Evolutionary conservation across 176 grass and related monocot species (phyloP).

Genomic region (Eragrostis nindensis): DNA sequence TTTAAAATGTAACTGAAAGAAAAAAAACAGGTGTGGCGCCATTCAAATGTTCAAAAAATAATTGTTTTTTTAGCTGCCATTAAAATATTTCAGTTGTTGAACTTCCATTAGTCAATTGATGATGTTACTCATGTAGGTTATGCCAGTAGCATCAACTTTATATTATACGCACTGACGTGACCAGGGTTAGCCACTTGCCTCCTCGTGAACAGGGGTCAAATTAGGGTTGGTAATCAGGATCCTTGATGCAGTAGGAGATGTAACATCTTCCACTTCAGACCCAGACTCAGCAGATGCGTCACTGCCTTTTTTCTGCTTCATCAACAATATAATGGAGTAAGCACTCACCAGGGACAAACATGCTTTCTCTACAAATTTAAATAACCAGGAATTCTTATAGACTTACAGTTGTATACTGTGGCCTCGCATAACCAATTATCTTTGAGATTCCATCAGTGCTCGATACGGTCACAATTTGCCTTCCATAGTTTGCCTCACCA

Average conservation of each 20-base stretch:
- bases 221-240: conserved; percentile 51
- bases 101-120: neutral
- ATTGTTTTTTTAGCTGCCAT: conserved; percentile 10
- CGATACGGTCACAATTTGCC: conserved; percentile 96
- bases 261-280: conserved; percentile 80
- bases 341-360: conserved; percentile 20
- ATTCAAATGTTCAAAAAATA: neutral
- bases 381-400: conserved; percentile 23
- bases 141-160: neutral
- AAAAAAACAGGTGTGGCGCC: neutral
- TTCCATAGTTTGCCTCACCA: conserved; percentile 78
- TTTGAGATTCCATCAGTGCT: conserved; percentile 61
- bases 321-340: conserved; percentile 37
- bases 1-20: neutral
- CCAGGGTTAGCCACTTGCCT: conserved; percentile 59
- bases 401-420: conserved; percentile 63
- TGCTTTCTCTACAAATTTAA: conserved; percentile 31
- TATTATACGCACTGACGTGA: neutral
- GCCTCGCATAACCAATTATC: conserved; percentile 76
- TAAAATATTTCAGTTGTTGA: neutral
- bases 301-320: conserved; percentile 90
- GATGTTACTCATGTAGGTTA: conserved; percentile 14
- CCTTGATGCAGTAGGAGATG: conserved; percentile 59
- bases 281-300: conserved; percentile 91
- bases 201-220: conserved; percentile 82